phyloP scores from a whole-genome alignment of 2,329 filamentous ascomycete species.

The Clathrospora elynae region DNA sequence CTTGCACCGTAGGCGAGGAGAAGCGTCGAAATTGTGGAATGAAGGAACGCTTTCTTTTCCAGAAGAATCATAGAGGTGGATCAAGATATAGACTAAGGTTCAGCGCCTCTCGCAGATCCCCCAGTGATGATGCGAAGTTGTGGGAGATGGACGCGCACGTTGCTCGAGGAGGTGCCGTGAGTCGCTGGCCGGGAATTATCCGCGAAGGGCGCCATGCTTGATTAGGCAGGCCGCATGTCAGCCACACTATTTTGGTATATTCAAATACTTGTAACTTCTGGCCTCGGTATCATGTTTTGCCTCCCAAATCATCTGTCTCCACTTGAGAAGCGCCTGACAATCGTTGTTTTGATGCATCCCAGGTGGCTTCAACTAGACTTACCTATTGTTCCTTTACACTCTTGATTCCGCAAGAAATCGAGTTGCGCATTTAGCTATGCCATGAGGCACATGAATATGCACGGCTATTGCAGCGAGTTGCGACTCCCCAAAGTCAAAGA shows the following conservation, averaged over 20 bases:
- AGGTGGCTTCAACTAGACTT: no score
- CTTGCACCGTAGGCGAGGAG: conserved; percentile 1
- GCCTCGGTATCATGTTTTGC: no score
- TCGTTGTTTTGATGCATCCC: no score
- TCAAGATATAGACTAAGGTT: background rate
- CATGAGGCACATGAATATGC: no score
- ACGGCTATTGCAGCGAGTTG: no score
- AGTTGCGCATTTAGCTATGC: no score
- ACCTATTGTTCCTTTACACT: no score
- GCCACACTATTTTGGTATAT: background rate
- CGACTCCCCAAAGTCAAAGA: background rate
- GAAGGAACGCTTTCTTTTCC: conserved; percentile 19
- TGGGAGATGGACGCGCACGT: conserved; percentile 19
- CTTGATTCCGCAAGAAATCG: no score
- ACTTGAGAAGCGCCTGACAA: no score
- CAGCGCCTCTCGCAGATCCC: background rate
- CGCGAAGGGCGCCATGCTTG: conserved; percentile 10
- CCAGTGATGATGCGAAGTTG: conserved; percentile 12
- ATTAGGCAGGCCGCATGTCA: conserved; percentile 14
- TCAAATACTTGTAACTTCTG: no score
- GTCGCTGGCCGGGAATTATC: conserved; percentile 17
- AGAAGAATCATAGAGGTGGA: conserved; percentile 5
- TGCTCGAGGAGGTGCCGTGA: conserved; percentile 16
- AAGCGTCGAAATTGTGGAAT: conserved; percentile 9
- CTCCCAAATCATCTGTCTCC: no score